Evolutionary conservation across 2,329 filamentous ascomycete genomes (phyloP), one percentile per base, ranked within the genome.

Genomic region (Chalaropsis ovoidea): DNA sequence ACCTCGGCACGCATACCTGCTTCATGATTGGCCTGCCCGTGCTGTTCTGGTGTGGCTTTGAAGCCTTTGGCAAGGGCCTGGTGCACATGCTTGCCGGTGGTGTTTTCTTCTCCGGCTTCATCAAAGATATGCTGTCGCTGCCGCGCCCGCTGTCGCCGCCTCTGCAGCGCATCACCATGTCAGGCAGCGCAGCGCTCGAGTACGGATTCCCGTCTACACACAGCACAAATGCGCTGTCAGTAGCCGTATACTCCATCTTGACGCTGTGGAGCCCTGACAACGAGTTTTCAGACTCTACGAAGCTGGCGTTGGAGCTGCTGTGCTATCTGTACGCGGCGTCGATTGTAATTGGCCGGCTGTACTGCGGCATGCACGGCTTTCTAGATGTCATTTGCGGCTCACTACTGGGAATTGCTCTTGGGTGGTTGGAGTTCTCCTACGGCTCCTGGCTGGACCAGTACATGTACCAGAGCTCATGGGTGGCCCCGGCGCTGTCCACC

Each of bases 331-430:
- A 97, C 73, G 90, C 89, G 42, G 77, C 84, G 13, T 96, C 93
- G 31, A 97, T 99, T 72, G 83, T 96, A 49, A 78, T 97, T 68
- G 94, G 94, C 5, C 86, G 94, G 22, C 79, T 99, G 43, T 97
- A 99, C 77, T 99, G 94, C 73, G 94, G 94, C 68, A 99, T 99
- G 94, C 94, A 99, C 76, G 94, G 94, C 11, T 96, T 97, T 76
- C 80, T 94, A 54, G 94, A 99, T 75, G 91, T 97, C 27, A 76
- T 94, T 15, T 75, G 94, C 66, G 94, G 94, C 6, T 90, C 87
- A 65, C 71, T 85, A 15, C 80, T 96, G 65, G 94, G 94, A 41
- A 87, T 86, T 11, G 75, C 82, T 63, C 82, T 87, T 69, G 81
- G 81, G 27, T 73, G 82, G 35, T 69, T 83, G 68, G 84, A 87